phyloP scores from a whole-genome alignment of 179 eudicot genomes.

The Monotropa hypopitys region DNA sequence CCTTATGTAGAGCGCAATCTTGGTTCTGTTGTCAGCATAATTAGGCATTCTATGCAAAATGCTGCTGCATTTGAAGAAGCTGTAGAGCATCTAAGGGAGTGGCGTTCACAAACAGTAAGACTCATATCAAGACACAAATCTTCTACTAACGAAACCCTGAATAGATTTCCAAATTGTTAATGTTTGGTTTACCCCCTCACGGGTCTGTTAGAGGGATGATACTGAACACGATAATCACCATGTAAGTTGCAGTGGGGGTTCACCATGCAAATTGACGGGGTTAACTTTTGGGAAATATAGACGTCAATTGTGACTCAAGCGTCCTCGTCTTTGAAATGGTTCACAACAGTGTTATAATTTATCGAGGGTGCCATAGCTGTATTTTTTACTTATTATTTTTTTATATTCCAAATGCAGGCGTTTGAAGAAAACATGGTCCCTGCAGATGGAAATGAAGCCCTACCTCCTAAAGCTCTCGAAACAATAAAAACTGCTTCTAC shows the following conservation, averaged over 20 bases:
- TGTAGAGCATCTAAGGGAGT: constrained; percentile 51
- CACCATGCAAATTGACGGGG: neutral
- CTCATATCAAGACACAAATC: neutral
- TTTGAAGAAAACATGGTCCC: constrained; percentile 21
- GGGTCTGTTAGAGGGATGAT: neutral
- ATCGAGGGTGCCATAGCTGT: neutral
- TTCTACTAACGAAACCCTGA: neutral
- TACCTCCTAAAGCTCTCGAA: constrained; percentile 11
- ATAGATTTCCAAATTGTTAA: neutral
- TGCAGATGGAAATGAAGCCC: constrained; percentile 34
- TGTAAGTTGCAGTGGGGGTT: neutral
- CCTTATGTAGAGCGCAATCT: constrained; percentile 82
- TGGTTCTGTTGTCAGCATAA: constrained; percentile 58
- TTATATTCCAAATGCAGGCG: constrained; percentile 24
- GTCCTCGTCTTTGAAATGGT: neutral
- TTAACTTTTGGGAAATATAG: neutral
- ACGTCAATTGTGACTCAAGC: neutral
- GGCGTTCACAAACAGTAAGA: constrained; percentile 39
- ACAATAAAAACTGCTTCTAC: constrained; percentile 7
- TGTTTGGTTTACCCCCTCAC: neutral
- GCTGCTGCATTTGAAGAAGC: constrained; percentile 68
- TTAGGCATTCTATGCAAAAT: constrained; percentile 63
- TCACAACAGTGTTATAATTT: neutral
- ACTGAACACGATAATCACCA: neutral
- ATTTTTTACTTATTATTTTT: neutral